Conservation (phyloP, 148 eudicot genomes). For the Spergularia marina region DNA sequence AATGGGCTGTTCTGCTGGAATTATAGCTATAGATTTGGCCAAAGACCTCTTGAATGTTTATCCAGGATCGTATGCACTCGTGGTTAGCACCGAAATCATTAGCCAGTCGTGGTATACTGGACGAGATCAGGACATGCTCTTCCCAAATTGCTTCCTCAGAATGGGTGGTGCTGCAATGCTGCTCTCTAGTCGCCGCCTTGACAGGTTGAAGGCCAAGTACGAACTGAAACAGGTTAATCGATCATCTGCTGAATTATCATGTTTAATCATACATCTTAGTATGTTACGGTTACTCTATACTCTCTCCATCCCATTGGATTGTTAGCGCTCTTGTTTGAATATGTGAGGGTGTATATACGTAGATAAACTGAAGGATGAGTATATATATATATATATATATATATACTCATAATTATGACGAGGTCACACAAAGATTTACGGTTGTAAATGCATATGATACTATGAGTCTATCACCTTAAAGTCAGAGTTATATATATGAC, state of each 20-base stretch:
- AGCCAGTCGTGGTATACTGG: conserved; percentile 65
- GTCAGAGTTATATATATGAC: background rate
- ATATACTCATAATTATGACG: no score
- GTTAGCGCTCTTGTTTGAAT: no score
- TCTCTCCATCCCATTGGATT: no score
- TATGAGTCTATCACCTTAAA: no score
- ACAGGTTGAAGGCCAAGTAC: conserved; percentile 66
- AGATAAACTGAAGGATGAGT: no score
- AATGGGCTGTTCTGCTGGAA: conserved; percentile 81
- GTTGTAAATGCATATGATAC: no score
- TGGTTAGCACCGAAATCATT: conserved; percentile 63
- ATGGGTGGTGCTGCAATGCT: conserved; percentile 74
- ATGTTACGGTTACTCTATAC: no score
- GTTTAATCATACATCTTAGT: background rate
- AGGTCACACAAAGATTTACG: no score
- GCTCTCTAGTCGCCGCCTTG: conserved; percentile 53
- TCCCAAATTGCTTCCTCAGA: conserved; percentile 70
- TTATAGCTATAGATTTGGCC: conserved; percentile 66
- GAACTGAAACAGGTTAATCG: conserved; percentile 55
- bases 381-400: no score
- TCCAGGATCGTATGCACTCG: conserved; percentile 56
- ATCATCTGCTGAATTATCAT: background rate
- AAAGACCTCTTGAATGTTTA: conserved; percentile 50
- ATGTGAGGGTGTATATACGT: no score
- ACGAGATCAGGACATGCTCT: conserved; percentile 55